These are phyloP conservation scores for Enteropsectra breve DNA, from an alignment of 371 early-diverging fungal genomes.

Conservation along the genomic window DNA sequence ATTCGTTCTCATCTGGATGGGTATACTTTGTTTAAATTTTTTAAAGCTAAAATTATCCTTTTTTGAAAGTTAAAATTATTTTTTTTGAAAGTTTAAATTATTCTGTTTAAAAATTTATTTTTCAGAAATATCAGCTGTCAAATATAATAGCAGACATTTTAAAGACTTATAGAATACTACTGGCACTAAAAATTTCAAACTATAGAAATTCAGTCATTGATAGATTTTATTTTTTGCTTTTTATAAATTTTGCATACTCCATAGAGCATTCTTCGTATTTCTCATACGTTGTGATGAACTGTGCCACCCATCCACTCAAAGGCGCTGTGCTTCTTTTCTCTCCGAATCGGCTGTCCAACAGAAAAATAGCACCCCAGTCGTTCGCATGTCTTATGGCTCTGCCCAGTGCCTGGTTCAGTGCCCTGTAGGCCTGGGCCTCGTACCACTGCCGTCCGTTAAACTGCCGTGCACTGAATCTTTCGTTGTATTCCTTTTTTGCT, in stretches of 20 bases:
- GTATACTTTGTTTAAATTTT: no score
- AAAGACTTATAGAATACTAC: no score
- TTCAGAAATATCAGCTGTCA: no score
- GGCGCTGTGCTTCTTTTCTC: slow-evolving; percentile 58
- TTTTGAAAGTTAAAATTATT: no score
- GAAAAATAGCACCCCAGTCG: slow-evolving; percentile 66
- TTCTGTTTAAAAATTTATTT: no score
- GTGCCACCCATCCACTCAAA: slow-evolving; percentile 67
- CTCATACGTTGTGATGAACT: slow-evolving; percentile 29
- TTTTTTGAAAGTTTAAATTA: no score
- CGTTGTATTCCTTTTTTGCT: slow-evolving; percentile 65
- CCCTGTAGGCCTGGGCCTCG: slow-evolving; percentile 71
- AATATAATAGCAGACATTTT: no score
- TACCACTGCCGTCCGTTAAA: slow-evolving; percentile 68
- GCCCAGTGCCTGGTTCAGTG: slow-evolving; percentile 85
- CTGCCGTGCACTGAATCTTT: slow-evolving; percentile 45
- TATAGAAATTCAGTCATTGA: no score
- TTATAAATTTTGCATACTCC: slow-evolving; percentile 30
- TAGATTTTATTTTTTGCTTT: not conserved
- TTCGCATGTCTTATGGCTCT: slow-evolving; percentile 77
- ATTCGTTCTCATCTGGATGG: no score
- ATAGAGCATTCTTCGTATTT: slow-evolving; percentile 17
- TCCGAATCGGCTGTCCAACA: slow-evolving; percentile 66
- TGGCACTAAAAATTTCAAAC: no score
- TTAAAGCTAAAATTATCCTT: no score